These are phyloP conservation scores for Avena insularis DNA, from an alignment of 176 grass and related monocot species.

Conservation along the genomic window DNA sequence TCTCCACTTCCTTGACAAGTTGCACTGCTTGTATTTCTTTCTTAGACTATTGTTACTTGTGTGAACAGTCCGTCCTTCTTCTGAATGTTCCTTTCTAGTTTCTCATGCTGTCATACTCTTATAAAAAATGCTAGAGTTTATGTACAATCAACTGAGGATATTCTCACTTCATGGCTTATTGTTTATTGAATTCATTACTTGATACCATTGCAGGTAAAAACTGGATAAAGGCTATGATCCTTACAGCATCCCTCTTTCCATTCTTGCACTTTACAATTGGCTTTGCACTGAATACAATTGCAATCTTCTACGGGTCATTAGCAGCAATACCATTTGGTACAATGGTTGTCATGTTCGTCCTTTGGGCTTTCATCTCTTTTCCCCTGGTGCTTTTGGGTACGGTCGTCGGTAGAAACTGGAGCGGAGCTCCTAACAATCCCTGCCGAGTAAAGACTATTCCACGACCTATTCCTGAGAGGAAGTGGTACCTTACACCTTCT, in stretches of 20 bases:
- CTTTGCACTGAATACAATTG: slow-evolving; percentile 87
- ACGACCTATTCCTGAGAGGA: slow-evolving; percentile 91
- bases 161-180: slow-evolving; percentile 1
- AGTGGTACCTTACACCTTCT: slow-evolving; percentile 96
- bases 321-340: slow-evolving; percentile 97
- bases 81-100: neutral
- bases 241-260: slow-evolving; percentile 92
- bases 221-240: slow-evolving; percentile 97
- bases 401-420: slow-evolving; percentile 93
- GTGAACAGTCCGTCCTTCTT: slow-evolving; percentile 15
- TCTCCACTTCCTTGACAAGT: slow-evolving; percentile 8
- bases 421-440: slow-evolving; percentile 95
- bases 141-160: neutral
- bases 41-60: neutral
- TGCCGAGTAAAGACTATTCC: slow-evolving; percentile 99
- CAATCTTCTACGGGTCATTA: slow-evolving; percentile 94
- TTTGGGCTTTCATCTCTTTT: slow-evolving; percentile 99
- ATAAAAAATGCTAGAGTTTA: slow-evolving; percentile 27
- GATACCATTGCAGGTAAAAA: slow-evolving; percentile 80
- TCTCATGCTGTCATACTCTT: neutral
- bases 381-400: slow-evolving; percentile 90
- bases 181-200: slow-evolving; percentile 36
- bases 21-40: neutral
- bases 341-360: slow-evolving; percentile 92
- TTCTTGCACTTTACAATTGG: slow-evolving; percentile 95